Evolutionary conservation across 177 flowering plant species (phyloP), one percentile per base, ranked within the genome.

Genomic region (Vitis hybrid): DNA sequence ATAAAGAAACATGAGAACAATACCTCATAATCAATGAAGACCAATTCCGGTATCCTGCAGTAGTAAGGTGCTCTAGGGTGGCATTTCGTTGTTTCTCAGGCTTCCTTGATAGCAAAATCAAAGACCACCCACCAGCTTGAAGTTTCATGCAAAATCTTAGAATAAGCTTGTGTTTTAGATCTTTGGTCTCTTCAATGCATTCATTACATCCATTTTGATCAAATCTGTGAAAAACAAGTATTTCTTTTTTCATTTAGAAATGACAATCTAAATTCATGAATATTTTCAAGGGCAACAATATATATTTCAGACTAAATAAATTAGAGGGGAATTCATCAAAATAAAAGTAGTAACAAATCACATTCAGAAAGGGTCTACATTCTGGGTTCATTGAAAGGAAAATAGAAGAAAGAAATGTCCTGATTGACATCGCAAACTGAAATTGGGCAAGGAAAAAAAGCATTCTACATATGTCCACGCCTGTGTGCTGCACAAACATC

Each of bases 21-120:
- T 79, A 89, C 95, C 91, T 87, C 93, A 89, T 87, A 24, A 87
- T 79, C 79, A 91, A 74, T 64, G 84, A 77, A 56, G 81, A 81
- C 91, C 96, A 89, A 27, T 81, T 78, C 40, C 80, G 73, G 74
- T 70, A 86, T 69, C 96, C 93, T n/a, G 79, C 76, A 73, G 83
- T 84, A 58, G 62, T 27, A 56, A 88, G 91, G 59, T 57, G 67
- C 66, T 83, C 80, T 15, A 64, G 10, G 57, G 83, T 80, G 64
- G 77, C 66, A 79, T 82, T 81, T 52, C 78, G 69, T 70, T 74
- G 79, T 63, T 60, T 68, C 68, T 82, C 86, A 60, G 82, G 83
- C 65, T 70, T 87, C 79, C 89, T 83, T 59, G 89, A 81, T 61
- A 90, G 54, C 67, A 86, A 81, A 65, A 86, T 70, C 80, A 87